A percentile compares a stretch with the other conserved stretches of the same genome.
Evolutionary conservation across 345 rosid genomes (phyloP).

Genomic region (Bretschneidera sinensis): DNA sequence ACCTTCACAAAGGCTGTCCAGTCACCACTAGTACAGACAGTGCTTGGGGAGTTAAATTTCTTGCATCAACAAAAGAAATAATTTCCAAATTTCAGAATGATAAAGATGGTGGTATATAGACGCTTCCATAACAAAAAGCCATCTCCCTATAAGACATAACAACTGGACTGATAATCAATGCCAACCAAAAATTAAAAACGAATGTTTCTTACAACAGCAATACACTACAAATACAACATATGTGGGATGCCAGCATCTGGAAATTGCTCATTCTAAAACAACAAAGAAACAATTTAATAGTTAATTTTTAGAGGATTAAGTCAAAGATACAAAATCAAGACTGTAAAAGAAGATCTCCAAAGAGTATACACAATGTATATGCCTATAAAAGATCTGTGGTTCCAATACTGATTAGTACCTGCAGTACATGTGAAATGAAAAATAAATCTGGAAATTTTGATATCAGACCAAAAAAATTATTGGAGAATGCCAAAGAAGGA

Average conservation of each 20-base stretch:
- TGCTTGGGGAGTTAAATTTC: slow-evolving; percentile 96
- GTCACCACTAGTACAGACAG: slow-evolving; percentile 60
- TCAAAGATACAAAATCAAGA: too few relatives aligned
- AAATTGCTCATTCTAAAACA: not conserved
- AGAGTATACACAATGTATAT: too few relatives aligned
- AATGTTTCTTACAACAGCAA: not conserved
- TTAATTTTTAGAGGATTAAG: too few relatives aligned
- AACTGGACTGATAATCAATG: not conserved
- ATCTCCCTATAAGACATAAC: not conserved
- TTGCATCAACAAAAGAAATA: slow-evolving; percentile 27
- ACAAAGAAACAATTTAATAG: slow-evolving; percentile 2
- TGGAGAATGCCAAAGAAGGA: slow-evolving; percentile 13
- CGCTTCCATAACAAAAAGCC: not conserved
- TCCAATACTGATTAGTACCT: too few relatives aligned
- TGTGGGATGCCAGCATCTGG: slow-evolving; percentile 3
- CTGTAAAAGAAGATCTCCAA: too few relatives aligned
- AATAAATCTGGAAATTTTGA: too few relatives aligned
- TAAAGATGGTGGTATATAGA: slow-evolving; percentile 1
- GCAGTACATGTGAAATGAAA: too few relatives aligned
- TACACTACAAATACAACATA: slow-evolving; percentile 1
- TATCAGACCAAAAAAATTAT: too few relatives aligned
- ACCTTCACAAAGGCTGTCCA: slow-evolving; percentile 94
- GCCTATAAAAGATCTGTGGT: too few relatives aligned
- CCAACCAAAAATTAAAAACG: not conserved
- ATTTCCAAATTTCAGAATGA: slow-evolving; percentile 11